These are phyloP conservation scores for Grammothele lineata DNA, from an alignment of 768 basidiomycete species.

Conservation along the genomic window DNA sequence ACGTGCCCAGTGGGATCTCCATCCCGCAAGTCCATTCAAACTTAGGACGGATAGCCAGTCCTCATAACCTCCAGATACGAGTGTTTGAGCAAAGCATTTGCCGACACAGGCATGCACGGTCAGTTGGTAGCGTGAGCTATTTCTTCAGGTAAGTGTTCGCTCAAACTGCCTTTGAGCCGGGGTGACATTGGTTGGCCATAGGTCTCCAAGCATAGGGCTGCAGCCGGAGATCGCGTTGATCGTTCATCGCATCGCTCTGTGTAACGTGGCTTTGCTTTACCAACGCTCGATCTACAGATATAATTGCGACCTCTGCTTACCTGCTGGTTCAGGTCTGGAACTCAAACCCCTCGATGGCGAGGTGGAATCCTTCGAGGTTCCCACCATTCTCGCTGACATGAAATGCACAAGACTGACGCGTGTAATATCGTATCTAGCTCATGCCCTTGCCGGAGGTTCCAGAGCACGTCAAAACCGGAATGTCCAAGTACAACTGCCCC, in stretches of 20 bases:
- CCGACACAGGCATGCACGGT: slow-evolving; percentile 50
- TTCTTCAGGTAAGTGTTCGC: slow-evolving; percentile 55
- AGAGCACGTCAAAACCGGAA: slow-evolving; percentile 54
- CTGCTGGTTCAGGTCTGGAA: slow-evolving; percentile 40
- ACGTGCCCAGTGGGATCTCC: no score
- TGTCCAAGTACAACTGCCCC: slow-evolving; percentile 94
- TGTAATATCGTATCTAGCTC: no score
- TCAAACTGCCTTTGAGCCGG: not conserved
- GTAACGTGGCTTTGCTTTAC: no score
- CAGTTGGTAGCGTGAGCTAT: slow-evolving; percentile 76
- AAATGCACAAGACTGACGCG: no score
- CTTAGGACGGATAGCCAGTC: no score
- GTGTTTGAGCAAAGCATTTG: no score
- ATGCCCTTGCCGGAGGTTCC: slow-evolving; percentile 61
- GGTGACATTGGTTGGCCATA: slow-evolving; percentile 19
- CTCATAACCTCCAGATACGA: no score
- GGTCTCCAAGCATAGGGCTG: slow-evolving; percentile 69
- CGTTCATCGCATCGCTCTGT: not conserved
- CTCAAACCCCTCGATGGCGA: slow-evolving; percentile 87
- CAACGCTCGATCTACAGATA: slow-evolving; percentile 46
- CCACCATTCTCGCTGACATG: slow-evolving; percentile 15
- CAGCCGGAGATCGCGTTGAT: slow-evolving; percentile 83
- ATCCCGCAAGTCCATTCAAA: no score
- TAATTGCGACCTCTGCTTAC: slow-evolving; percentile 77
- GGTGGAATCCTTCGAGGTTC: slow-evolving; percentile 88